Base-by-base conservation (phyloP, 768 basidiomycete genomes). In the Cystobasidium tubakii region DNA sequence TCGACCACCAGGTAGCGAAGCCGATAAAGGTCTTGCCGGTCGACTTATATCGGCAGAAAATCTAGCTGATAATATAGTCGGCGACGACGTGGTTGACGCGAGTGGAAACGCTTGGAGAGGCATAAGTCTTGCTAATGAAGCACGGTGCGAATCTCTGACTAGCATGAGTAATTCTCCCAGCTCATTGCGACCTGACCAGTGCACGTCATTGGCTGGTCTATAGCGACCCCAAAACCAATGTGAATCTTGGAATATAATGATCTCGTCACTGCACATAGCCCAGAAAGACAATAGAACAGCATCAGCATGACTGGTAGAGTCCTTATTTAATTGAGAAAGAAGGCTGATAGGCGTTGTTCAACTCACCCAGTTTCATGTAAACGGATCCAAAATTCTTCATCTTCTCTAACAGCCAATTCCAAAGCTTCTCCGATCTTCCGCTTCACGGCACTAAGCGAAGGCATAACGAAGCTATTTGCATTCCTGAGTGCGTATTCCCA, bases 161-260 rank as follows among this genome's bases (percentile, higher is more conserved):
- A 36, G 27, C 63, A 65, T 25, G 44, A 65, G 63, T 27, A 42
- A 17, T 6, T 65, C 33, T 27, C 63, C 63, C n/a, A 65, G 23
- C n/a, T 65, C 63, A 36, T 65, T 65, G 12, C 31, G 36, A 46
- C 63, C 63, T 42, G 44, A 36, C 63, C 63, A 65, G 39, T 31
- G n/a, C 10, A 13, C 25, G 27, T 29, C 63, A n/a, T 65, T 42
- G 25, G 9, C 33, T 42, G 44, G 36, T 46, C 27, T 36, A 27
- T 43, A 42, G 15, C 63, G 63, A 46, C 63, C 63, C 34, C 27
- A 65, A 21, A 65, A 42, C 39, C 44, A 65, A 23, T 65, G 63
- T 7, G 39, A 29, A n/a, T 65, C 13, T 25, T 43, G 12, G 34
- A 65, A 36, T 1, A 65, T 43, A 21, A 65, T 42, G n/a, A 65